These are phyloP conservation scores for Heterobasidion irregulare DNA, from an alignment of 1,284 basidiomycete species.

Conservation along the genomic window DNA sequence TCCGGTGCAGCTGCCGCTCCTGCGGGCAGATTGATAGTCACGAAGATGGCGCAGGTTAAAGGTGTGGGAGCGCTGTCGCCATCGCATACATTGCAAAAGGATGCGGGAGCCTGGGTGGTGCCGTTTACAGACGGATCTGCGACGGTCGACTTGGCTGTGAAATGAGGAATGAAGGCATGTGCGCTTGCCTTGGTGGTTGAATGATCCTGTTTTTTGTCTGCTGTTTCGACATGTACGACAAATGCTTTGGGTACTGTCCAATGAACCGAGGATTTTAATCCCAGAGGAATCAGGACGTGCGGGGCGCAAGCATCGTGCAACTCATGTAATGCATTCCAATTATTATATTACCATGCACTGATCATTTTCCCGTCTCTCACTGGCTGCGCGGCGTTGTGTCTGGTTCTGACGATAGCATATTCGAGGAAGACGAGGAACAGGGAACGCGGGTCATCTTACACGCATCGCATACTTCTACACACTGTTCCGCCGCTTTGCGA, in stretches of 20 bases:
- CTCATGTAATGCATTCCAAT: too few species aligned
- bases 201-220: not conserved
- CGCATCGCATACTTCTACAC: not conserved
- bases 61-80: conserved; percentile 35
- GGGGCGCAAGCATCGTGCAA: too few species aligned
- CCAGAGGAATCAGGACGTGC: too few species aligned
- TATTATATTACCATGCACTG: too few species aligned
- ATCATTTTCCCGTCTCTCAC: too few species aligned
- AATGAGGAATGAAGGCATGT: not conserved
- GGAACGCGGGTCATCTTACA: too few species aligned
- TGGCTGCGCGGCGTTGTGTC: too few species aligned
- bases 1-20: conserved; percentile 36
- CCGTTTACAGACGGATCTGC: conserved; percentile 26
- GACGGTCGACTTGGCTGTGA: conserved; percentile 12
- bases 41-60: conserved; percentile 31
- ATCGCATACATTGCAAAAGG: conserved; percentile 24
- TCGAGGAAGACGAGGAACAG: too few species aligned
- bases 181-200: not conserved
- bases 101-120: conserved; percentile 43
- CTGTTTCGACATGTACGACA: not conserved
- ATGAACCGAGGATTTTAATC: too few species aligned
- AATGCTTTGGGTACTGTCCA: too few species aligned
- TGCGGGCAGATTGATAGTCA: conserved; percentile 36
- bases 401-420: too few species aligned
- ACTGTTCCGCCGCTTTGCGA: not conserved